Percentiles rank a stretch among this genome's conserved stretches.
These are phyloP conservation scores for Paramecium primaurelia DNA, from an alignment of 73 alveolate genomes.

Conservation along the genomic window DNA sequence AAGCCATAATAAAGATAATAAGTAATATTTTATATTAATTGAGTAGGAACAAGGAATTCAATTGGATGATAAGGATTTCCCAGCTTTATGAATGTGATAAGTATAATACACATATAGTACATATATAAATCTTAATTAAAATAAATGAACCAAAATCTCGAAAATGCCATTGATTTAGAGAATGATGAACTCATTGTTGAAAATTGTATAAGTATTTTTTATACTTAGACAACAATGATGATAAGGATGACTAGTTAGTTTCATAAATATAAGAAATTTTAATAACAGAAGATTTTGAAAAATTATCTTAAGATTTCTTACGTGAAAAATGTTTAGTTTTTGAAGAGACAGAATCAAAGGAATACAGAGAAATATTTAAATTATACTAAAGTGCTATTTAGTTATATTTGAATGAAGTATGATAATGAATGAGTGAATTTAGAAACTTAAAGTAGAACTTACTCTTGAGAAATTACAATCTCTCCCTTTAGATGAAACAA, in stretches of 20 bases:
- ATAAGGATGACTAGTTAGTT: not conserved
- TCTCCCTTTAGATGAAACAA: slow-evolving; percentile 11
- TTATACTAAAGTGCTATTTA: not conserved
- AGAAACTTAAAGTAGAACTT: not conserved
- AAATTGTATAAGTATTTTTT: not conserved
- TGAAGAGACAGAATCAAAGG: not conserved
- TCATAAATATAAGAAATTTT: not conserved
- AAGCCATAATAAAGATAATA: not conserved
- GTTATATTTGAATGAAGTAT: not conserved
- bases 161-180: not conserved
- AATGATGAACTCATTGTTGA: not conserved
- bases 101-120: not conserved
- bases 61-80: slow-evolving; percentile 32
- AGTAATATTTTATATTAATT: not conserved
- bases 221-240: not conserved
- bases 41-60: not conserved
- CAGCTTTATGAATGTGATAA: slow-evolving; percentile 8
- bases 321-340: slow-evolving; percentile 2
- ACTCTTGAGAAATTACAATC: not conserved
- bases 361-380: not conserved
- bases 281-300: slow-evolving; percentile 26
- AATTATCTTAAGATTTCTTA: slow-evolving; percentile 4
- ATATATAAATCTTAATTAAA: slow-evolving; percentile 5
- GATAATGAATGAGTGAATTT: not conserved
- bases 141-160: not conserved